Conservation (phyloP, 306 rosid genomes). For the Quercus wislizeni region DNA sequence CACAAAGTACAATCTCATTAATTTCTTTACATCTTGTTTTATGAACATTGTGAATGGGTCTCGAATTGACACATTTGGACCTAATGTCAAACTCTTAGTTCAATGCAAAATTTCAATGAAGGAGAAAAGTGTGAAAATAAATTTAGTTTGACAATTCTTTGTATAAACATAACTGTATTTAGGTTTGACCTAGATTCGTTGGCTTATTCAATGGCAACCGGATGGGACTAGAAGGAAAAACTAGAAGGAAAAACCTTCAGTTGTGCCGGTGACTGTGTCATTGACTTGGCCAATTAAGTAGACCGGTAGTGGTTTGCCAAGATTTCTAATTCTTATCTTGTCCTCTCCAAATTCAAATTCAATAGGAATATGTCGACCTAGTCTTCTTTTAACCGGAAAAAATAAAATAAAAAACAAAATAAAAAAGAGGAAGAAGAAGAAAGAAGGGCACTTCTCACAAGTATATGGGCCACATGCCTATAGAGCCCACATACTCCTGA, state of each 20-base stretch:
- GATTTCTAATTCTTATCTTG: conserved; percentile 30
- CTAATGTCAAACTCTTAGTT: background rate
- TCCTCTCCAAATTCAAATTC: conserved; percentile 12
- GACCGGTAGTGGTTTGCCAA: conserved; percentile 3
- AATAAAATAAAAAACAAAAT: background rate
- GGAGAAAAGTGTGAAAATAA: too few species aligned
- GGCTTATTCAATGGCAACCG: conserved; percentile 22
- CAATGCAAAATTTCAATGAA: background rate
- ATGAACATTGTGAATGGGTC: background rate
- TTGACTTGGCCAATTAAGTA: background rate
- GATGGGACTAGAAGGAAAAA: background rate
- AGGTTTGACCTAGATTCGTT: background rate
- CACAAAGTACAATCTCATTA: background rate
- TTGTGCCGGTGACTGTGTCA: conserved; percentile 17
- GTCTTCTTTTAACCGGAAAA: background rate
- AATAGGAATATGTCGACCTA: too few species aligned
- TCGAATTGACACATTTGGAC: background rate
- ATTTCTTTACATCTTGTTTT: background rate
- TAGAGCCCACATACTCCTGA: too few species aligned
- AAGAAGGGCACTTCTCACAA: too few species aligned
- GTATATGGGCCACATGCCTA: too few species aligned
- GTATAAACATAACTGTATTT: background rate
- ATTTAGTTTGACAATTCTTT: conserved; percentile 8
- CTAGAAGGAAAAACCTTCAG: conserved; percentile 18
- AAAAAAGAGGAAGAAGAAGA: too few species aligned